Percentiles rank a stretch among this genome's conserved stretches.
phyloP scores from a whole-genome alignment of 257 asterid genomes.

The Solanum ossicruentum region DNA sequence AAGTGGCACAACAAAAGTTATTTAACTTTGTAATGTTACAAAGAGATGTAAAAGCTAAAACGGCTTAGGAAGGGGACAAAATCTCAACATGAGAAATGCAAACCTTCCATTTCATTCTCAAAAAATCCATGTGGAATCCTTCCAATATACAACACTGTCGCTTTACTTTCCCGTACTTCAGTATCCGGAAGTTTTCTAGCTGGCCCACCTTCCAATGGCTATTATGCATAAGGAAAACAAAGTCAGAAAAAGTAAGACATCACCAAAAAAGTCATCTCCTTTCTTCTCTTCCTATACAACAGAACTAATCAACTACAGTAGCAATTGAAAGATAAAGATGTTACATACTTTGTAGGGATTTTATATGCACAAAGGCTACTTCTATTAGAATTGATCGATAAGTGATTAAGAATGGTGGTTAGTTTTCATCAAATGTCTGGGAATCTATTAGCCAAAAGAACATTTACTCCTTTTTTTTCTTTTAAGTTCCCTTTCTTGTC shows the following conservation, averaged over 20 bases:
- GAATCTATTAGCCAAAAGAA: background rate
- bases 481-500: background rate
- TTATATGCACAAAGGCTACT: background rate
- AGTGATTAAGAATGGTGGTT: background rate
- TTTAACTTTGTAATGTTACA: background rate
- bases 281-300: background rate
- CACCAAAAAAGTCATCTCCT: background rate
- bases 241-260: background rate
- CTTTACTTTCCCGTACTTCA: constrained; percentile 37
- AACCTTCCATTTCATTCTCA: constrained; percentile 94
- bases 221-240: background rate
- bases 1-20: background rate
- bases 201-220: constrained; percentile 86
- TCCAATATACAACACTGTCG: constrained; percentile 77
- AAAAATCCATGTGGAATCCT: constrained; percentile 96
- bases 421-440: background rate
- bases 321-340: background rate
- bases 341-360: background rate
- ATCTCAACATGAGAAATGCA: background rate
- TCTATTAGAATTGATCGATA: background rate
- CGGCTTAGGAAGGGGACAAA: background rate
- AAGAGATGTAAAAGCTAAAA: background rate
- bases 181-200: constrained; percentile 31
- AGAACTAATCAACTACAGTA: background rate
- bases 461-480: background rate